Conservation (phyloP, 306 rosid genomes). For the Citrullus amarus region DNA sequence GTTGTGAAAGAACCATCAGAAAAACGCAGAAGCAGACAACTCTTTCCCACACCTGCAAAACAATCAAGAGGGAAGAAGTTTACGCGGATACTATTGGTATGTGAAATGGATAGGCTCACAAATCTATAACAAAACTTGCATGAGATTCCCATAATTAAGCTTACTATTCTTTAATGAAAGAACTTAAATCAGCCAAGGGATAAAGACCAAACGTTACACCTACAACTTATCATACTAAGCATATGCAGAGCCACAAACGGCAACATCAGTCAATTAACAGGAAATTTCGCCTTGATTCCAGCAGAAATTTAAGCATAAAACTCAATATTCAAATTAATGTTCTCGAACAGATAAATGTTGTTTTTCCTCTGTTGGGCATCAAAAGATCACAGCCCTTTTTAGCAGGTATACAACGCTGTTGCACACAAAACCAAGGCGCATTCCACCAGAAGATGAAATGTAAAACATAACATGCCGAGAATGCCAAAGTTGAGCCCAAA, state of each 20-base stretch:
- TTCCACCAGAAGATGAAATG: neutral
- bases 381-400: neutral
- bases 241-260: neutral
- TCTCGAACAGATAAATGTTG: neutral
- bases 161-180: neutral
- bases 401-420: neutral
- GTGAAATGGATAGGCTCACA: neutral
- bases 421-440: neutral
- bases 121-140: neutral
- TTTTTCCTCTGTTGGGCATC: neutral
- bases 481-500: neutral
- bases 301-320: neutral
- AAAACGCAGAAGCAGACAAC: constrained; percentile 74
- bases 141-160: neutral
- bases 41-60: constrained; percentile 71
- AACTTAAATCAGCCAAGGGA: neutral
- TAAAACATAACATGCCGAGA: neutral
- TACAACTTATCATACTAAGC: neutral
- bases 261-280: neutral
- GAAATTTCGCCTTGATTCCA: neutral
- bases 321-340: neutral
- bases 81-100: neutral
- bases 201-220: neutral
- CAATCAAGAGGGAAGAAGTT: neutral
- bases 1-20: constrained; percentile 83